Evolutionary conservation across 2,329 filamentous ascomycete genomes (phyloP), one percentile per base, ranked within the genome.

Genomic region (Parastagonospora avenae): DNA sequence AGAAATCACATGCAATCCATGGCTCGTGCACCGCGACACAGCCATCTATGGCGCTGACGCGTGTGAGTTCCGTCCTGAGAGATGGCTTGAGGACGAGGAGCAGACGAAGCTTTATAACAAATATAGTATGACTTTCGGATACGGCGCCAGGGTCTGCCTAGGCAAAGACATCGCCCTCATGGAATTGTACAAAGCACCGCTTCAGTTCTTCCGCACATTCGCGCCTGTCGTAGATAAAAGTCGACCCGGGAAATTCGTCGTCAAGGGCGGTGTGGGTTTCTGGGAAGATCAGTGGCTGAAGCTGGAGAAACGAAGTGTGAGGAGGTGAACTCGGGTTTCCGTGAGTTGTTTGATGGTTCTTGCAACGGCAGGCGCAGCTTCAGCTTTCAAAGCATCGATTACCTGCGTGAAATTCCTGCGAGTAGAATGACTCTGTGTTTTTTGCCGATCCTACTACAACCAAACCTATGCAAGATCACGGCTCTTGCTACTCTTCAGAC

Each of bases 91-190:
- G 39, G 56, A 72, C 19, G 70, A 64, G 10, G 70, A 77, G 30
- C 71, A 69, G 36, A 71, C 73, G 0, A 76, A 74, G 53, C 60
- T 76, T 46, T 78, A 75, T 49, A 73, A 75, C 37, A 80, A 78
- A 64, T 79, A 79, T 47, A 78, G 74, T 50, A 75, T 83, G 63
- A 71, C 69, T 0, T 83, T 82, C 50, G 80, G 80, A 0, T 80
- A 80, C 64, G 81, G 81, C 0, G 62, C 77, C 0, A 67, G 78
- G 9, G 69, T 76, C 10, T 82, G 80, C 48, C 57, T 82, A 37
- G 80, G 81, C 0, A 76, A 74, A 50, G 74, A 80, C 37, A 79
- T 83, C 50, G 80, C 79, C 1, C 73, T 78, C 60, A 80, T 82
- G 78, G 80, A 83, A 67, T 57, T 82, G 44, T 81, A 75, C 62